Evolutionary conservation across 148 eudicot genomes (phyloP), one percentile per base, ranked within the genome.

Genomic region (Vaccinium corymbosum): DNA sequence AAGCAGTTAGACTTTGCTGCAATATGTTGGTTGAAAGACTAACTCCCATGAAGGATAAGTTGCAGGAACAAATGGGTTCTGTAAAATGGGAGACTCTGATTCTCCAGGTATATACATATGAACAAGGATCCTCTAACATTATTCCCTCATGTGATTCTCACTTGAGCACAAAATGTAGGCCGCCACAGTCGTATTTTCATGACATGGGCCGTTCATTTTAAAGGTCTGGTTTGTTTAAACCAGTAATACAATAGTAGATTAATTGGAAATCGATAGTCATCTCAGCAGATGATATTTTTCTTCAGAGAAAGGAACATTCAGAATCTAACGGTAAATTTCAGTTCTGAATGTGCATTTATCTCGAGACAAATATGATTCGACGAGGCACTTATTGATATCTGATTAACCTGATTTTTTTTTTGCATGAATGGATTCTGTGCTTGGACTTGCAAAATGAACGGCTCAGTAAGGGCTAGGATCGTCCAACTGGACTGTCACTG

Each of bases 1-100:
- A 92, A 87, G 98, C 98, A 13, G 98, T 90, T 83, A 91, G 92
- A 87, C 89, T 93, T 83, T 93, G 97, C 86, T 95, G 98, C 86
- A 87, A 88, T 79, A 87, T 86, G 12, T 94, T 95, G 90, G 91
- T 94, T 83, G 96, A 93, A 52, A 92, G 98, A 87, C 80, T 95
- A 51, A 80, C 78, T 35, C 88, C 91, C 22, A 73, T 95, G 0
- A 94, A 90, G 86, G 88, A 92, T 42, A 91, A 83, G 48, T 84
- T 95, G 84, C 88, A 84, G 83, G 89, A 86, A 83, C 85, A 90
- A 61, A 87, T 25, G 84, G 93, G 87, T 59, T 85, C 92, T 53
- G 86, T 92, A 81, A 87, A 82, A 74, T 95, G 98, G 98, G 89
- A 89, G 29, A 79, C 84, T 12, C 83, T 95, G 57, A 91, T 95